Conservation (phyloP, 176 grass and related monocot species). For the Oryza meyeriana region DNA sequence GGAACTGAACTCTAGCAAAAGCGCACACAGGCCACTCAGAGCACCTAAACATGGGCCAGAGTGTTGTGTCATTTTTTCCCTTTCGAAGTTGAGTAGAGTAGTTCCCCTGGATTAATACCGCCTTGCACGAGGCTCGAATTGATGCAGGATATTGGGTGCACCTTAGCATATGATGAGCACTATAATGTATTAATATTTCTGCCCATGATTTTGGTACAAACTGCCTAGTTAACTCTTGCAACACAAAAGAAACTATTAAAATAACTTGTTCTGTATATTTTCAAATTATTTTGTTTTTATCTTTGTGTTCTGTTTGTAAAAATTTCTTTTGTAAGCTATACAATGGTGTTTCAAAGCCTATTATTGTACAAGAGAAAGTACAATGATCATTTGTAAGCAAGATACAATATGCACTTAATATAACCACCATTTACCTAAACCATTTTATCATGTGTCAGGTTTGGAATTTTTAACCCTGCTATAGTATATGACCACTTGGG, state of each 20-base stretch:
- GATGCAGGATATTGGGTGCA: not conserved
- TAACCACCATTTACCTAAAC: not conserved
- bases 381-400: not conserved
- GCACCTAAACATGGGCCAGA: not conserved
- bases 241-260: not conserved
- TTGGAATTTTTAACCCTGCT: conserved; percentile 80
- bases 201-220: not conserved
- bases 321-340: not conserved
- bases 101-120: not conserved
- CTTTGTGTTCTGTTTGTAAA: not conserved
- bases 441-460: conserved; percentile 43
- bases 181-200: no score
- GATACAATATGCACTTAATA: not conserved
- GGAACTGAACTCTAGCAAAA: no score
- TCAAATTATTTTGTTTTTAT: not conserved
- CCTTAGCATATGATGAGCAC: no score
- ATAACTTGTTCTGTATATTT: not conserved
- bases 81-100: not conserved
- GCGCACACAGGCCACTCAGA: not conserved
- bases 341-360: not conserved
- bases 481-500: conserved; percentile 95
- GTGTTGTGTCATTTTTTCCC: not conserved
- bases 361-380: no score
- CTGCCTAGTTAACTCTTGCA: not conserved
- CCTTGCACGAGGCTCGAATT: not conserved